Evolutionary conservation across 2,329 filamentous ascomycete species (phyloP), one percentile per base, ranked within the genome.

Genomic region (Xylariaceae sp.): DNA sequence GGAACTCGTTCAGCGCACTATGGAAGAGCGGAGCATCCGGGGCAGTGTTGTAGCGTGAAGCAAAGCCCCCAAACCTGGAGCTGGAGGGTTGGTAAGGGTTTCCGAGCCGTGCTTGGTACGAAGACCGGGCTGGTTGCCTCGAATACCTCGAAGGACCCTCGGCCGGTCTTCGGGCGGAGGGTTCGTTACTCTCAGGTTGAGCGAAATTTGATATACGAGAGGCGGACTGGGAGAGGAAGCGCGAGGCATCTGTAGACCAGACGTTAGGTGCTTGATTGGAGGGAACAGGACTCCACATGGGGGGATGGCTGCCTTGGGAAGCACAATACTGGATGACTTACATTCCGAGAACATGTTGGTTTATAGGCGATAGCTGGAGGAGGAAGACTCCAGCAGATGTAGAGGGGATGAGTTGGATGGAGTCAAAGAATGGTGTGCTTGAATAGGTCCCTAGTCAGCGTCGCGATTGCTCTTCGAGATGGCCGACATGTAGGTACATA

Each of bases 191-290:
- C 42, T 79, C 79, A 45, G 78, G 66, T 62, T 85, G 79, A 67
- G 72, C 78, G 39, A 89, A 81, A 63, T 72, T 81, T 53, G 85
- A 88, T 57, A 97, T 74, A 49, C 89, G 85, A 47, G 90, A 95
- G 73, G 95, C 90, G 53, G 90, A 96, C 78, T 97, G 93, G 47
- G 90, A 88, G 57, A 98, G 81, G 65, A 98, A 98, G 55, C 85
- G 85, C 53, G 91, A 97, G 59, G 93, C 93, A 83, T 97, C 93
- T 96, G 60, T 40, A 39, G 41, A 39, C 37, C 39, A 26, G 34
- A 36, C 8, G 47, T 61, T 40, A 59, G 43, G n/a, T 34, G 16
- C 22, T 26, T 26, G 22, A 11, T 26, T 31, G 16, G 18, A 17
- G n/a, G 12, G 6, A n/a, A 40, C 37, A 13, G 32, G 24, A 30